These are phyloP conservation scores for Penicillium lagena DNA, from an alignment of 495 filamentous ascomycete species.

Conservation along the genomic window DNA sequence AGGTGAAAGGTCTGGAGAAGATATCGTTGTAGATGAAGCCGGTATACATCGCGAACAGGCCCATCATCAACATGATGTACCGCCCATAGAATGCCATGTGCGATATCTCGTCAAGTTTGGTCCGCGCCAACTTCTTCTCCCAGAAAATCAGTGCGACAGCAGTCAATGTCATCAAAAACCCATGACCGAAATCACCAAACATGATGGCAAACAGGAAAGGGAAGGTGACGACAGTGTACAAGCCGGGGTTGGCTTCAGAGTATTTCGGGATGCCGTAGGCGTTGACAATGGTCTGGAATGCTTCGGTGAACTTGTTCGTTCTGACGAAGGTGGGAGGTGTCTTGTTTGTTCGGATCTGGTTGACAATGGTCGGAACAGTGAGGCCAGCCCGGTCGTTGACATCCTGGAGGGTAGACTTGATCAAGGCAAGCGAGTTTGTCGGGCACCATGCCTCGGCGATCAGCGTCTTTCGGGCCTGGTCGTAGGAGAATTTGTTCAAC, in stretches of 20 bases:
- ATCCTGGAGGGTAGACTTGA: conserved; percentile 94
- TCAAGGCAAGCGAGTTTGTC: conserved; percentile 78
- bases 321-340: conserved; percentile 93
- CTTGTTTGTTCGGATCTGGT: conserved; percentile 92
- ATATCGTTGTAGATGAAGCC: conserved; percentile 97
- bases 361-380: conserved; percentile 94
- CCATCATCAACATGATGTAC: conserved; percentile 98
- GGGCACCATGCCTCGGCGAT: conserved; percentile 98
- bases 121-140: conserved; percentile 75
- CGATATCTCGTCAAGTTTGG: conserved; percentile 90
- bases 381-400: conserved; percentile 93
- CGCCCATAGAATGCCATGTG: conserved; percentile 98
- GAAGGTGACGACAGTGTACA: conserved; percentile 93
- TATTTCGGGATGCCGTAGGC: conserved; percentile 98
- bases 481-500: conserved; percentile 92
- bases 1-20: conserved; percentile 84
- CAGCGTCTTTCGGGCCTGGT: conserved; percentile 88
- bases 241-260: conserved; percentile 90
- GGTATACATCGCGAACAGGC: conserved; percentile 92
- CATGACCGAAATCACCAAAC: conserved; percentile 97
- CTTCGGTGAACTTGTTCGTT: conserved; percentile 96
- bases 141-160: conserved; percentile 90
- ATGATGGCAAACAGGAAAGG: conserved; percentile 98
- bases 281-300: conserved; percentile 98
- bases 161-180: conserved; percentile 72